Evolutionary conservation across 345 rosid species (phyloP), one percentile per base, ranked within the genome.

Genomic region (Gossypium turneri): DNA sequence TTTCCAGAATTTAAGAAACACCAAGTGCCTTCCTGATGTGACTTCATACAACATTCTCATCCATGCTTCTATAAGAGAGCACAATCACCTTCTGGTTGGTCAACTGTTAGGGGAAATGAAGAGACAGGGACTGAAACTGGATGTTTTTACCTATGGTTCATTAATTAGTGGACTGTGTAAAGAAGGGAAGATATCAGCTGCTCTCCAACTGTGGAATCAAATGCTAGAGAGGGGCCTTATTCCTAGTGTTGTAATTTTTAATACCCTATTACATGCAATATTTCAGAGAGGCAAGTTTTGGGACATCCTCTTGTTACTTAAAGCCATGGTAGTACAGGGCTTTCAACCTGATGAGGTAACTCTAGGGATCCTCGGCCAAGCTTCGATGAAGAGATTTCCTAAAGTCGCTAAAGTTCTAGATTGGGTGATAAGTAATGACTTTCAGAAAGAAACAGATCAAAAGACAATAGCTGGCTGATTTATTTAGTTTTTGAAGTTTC

Each of bases 11-110:
- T 52, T 74, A 15, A 73, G 73, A 22, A 57, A 70, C 45, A 67
- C 59, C 38, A 52, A 76, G 43, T 56, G 71, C 52, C 51, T 63
- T 24, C 75, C 78, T 15, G 73, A 81, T 22, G 34, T 57, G 9
- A 79, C 69, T 50, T 68, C 82, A 48, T 76, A 59, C 75, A 82
- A 82, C 70, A 82, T 79, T 73, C 82, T 79, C 24, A 76, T 73
- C 48, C 63, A 82, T 76, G 82, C 70, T 61, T 68, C 53, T 1
- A 20, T 73, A 50, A 76, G 75, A 56, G 69, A 67, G 52, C 47
- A 38, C 67, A 55, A 81, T 66, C 24, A 60, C n/a, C 20, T 41
- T 15, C 57, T 73, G 70, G 70, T 65, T 24, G 70, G 56, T 74
- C 76, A 79, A 43, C 67, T 82, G 61, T 59, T 76, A 16, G 27